These are phyloP conservation scores for Amyloporia xantha DNA, from an alignment of 768 basidiomycete genomes.

Conservation along the genomic window DNA sequence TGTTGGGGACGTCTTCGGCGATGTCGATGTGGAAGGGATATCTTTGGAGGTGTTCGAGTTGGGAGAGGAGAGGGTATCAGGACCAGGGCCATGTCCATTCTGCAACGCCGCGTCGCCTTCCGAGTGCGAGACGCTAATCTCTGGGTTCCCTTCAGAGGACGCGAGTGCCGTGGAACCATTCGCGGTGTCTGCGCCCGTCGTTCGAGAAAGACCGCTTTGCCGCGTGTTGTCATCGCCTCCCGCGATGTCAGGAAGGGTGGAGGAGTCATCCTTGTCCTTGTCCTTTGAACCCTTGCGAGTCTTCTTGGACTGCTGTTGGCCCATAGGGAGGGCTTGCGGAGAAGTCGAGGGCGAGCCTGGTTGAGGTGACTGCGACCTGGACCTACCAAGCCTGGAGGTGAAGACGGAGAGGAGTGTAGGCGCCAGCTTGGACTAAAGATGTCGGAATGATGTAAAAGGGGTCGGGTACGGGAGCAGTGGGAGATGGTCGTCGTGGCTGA, in stretches of 20 bases:
- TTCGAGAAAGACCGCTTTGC: slow-evolving; percentile 39
- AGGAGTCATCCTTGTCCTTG: slow-evolving; percentile 45
- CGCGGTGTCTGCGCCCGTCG: slow-evolving; percentile 35
- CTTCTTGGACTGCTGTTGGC: slow-evolving; percentile 83
- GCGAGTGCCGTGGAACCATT: slow-evolving; percentile 29
- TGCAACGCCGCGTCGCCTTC: slow-evolving; percentile 28
- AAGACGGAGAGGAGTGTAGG: slow-evolving; percentile 75
- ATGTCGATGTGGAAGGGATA: slow-evolving; percentile 26
- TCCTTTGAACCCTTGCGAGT: slow-evolving; percentile 66
- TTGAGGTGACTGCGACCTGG: slow-evolving; percentile 67
- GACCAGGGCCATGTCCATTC: slow-evolving; percentile 32
- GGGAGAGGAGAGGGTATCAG: slow-evolving; percentile 15
- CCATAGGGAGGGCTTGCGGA: slow-evolving; percentile 50
- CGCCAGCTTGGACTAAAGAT: slow-evolving; percentile 54
- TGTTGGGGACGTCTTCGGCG: slow-evolving; percentile 19
- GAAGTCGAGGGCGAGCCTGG: slow-evolving; percentile 39
- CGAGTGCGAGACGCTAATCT: slow-evolving; percentile 28
- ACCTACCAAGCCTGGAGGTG: slow-evolving; percentile 63
- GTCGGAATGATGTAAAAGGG: slow-evolving; percentile 6
- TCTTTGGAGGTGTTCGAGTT: slow-evolving; percentile 22
- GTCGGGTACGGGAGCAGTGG: background rate
- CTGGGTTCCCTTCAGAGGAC: slow-evolving; percentile 26
- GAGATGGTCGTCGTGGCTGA: background rate
- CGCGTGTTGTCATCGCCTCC: slow-evolving; percentile 31
- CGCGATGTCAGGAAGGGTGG: slow-evolving; percentile 37